phyloP scores from a whole-genome alignment of 441 rosid species.

The Arabidopsis lyrata region DNA sequence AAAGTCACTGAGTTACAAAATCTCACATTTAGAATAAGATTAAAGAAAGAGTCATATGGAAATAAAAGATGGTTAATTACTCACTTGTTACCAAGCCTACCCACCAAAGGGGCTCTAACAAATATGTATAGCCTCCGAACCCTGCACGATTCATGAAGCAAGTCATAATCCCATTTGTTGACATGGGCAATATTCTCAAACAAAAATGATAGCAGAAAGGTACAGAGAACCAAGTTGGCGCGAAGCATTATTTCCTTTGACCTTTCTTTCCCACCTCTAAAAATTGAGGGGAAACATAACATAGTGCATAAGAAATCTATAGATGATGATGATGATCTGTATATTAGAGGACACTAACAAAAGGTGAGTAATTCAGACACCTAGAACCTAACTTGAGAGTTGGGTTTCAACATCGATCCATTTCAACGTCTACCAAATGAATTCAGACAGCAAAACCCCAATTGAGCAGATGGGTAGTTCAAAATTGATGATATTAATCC shows the following conservation, averaged over 20 bases:
- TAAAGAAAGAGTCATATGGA: neutral
- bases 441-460: neutral
- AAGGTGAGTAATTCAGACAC: neutral
- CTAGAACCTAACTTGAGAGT: neutral
- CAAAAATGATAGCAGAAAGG: no score
- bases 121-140: constrained; percentile 68
- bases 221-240: no score
- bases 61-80: constrained; percentile 10
- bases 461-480: no score
- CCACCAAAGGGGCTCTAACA: constrained; percentile 79
- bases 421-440: neutral
- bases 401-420: no score
- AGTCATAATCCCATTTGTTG: neutral
- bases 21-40: neutral
- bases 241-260: no score
- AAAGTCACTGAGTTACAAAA: constrained; percentile 58
- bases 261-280: no score
- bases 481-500: no score
- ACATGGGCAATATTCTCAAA: no score
- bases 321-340: neutral
- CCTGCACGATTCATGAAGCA: constrained; percentile 45
- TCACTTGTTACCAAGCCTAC: constrained; percentile 67
- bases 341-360: neutral
- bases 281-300: no score
- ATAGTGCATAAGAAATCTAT: no score